A percentile compares a stretch with the other conserved stretches of the same genome.
Conservation (phyloP, 2,329 filamentous ascomycete genomes). For the Pestalotiopsis sp. region DNA sequence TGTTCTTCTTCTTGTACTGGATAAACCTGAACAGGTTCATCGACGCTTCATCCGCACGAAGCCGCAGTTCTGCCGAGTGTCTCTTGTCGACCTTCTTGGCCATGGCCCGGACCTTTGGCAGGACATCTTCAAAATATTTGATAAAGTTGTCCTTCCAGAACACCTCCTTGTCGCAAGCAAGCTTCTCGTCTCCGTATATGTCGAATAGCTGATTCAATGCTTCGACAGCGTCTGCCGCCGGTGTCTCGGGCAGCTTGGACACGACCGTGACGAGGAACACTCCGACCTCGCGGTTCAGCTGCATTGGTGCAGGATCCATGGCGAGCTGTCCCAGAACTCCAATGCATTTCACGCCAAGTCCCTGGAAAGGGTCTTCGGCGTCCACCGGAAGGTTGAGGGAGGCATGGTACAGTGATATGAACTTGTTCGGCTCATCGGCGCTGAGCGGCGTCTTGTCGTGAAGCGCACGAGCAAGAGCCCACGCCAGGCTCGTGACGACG, state of each 20-base stretch:
- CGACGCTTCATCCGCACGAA: slow-evolving; percentile 60
- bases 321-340: slow-evolving; percentile 68
- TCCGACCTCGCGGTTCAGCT: slow-evolving; percentile 63
- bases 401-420: slow-evolving; percentile 67
- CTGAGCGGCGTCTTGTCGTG: slow-evolving; percentile 49
- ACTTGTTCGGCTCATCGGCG: slow-evolving; percentile 59
- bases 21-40: slow-evolving; percentile 65
- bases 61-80: slow-evolving; percentile 55
- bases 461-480: slow-evolving; percentile 63
- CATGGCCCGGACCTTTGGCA: slow-evolving; percentile 57
- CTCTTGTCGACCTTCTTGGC: slow-evolving; percentile 65
- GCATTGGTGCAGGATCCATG: slow-evolving; percentile 51
- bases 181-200: slow-evolving; percentile 64
- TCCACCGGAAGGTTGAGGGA: slow-evolving; percentile 43
- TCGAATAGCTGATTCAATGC: slow-evolving; percentile 69
- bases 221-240: slow-evolving; percentile 62
- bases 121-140: slow-evolving; percentile 55
- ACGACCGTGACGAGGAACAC: slow-evolving; percentile 62
- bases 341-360: slow-evolving; percentile 66
- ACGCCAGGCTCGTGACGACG: slow-evolving; percentile 64
- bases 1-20: slow-evolving; percentile 64
- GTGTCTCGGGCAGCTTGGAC: slow-evolving; percentile 50
- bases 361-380: slow-evolving; percentile 58
- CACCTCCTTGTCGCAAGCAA: slow-evolving; percentile 59
- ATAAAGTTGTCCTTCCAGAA: slow-evolving; percentile 66